These are phyloP conservation scores for Arachis monticola DNA, from an alignment of 331 rosid genomes.

Conservation along the genomic window DNA sequence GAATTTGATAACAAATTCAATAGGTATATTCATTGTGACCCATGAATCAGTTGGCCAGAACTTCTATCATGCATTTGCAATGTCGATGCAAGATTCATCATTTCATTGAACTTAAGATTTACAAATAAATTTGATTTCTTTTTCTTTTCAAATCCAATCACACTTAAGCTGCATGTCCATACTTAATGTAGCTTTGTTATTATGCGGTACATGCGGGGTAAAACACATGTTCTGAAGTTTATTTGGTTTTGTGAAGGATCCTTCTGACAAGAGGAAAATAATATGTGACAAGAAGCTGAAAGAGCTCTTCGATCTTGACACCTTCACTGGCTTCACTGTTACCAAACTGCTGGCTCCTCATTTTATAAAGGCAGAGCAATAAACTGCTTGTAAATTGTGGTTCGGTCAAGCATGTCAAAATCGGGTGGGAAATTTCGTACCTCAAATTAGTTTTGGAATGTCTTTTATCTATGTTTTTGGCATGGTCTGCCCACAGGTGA, in stretches of 20 bases:
- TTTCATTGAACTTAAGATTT: background rate
- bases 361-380: conserved; percentile 66
- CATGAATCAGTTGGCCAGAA: too few species aligned
- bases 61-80: background rate
- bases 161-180: too few species aligned
- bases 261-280: conserved; percentile 73
- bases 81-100: conserved; percentile 3
- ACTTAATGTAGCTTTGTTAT: too few species aligned
- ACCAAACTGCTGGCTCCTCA: conserved; percentile 72
- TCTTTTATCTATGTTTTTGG: conserved; percentile 37
- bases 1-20: conserved; percentile 8
- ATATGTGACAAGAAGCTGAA: conserved; percentile 75
- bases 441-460: conserved; percentile 35
- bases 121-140: background rate
- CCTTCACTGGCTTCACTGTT: conserved; percentile 70
- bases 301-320: conserved; percentile 65
- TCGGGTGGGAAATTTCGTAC: conserved; percentile 47
- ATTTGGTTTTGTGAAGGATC: conserved; percentile 70
- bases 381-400: conserved; percentile 48
- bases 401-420: conserved; percentile 31
- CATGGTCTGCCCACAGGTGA: conserved; percentile 35
- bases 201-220: too few species aligned
- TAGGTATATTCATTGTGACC: background rate
- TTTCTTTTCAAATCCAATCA: background rate
- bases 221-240: conserved; percentile 13